phyloP scores from a whole-genome alignment of 768 basidiomycete genomes.

The Macrolepiota fuliginosa region DNA sequence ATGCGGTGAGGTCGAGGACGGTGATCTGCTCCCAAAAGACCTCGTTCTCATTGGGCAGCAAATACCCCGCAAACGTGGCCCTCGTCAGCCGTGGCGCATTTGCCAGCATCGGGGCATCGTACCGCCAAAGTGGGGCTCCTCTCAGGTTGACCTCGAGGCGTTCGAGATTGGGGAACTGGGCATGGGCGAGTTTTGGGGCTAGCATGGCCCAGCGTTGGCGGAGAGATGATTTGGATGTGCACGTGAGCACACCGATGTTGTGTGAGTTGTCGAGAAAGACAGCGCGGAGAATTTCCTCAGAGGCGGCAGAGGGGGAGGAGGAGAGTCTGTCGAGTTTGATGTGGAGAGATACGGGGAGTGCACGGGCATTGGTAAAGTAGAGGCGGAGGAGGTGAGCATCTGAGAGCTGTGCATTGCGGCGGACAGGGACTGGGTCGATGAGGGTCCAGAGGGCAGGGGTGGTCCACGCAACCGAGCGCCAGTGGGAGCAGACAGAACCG shows the following conservation, averaged over 20 bases:
- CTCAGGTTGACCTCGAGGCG: neutral
- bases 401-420: neutral
- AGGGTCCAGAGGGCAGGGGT: slow-evolving; percentile 1
- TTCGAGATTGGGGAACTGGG: slow-evolving; percentile 1
- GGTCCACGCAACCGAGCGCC: slow-evolving; percentile 1
- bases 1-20: neutral
- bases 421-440: neutral
- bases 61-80: neutral
- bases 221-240: slow-evolving; percentile 6
- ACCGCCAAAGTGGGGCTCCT: neutral
- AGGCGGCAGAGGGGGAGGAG: neutral
- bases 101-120: neutral
- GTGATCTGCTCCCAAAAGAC: slow-evolving; percentile 4
- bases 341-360: slow-evolving; percentile 6
- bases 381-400: slow-evolving; percentile 10
- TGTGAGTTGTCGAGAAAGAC: neutral
- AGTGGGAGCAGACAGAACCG: slow-evolving; percentile 6
- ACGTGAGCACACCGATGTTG: neutral
- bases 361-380: slow-evolving; percentile 8
- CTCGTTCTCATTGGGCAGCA: slow-evolving; percentile 4
- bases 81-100: neutral
- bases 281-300: slow-evolving; percentile 5
- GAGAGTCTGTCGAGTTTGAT: slow-evolving; percentile 12
- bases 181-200: slow-evolving; percentile 1
- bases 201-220: slow-evolving; percentile 11